These are phyloP conservation scores for Pythium utonaiense DNA, from an alignment of 352 stramenopile genomes.

Conservation along the genomic window DNA sequence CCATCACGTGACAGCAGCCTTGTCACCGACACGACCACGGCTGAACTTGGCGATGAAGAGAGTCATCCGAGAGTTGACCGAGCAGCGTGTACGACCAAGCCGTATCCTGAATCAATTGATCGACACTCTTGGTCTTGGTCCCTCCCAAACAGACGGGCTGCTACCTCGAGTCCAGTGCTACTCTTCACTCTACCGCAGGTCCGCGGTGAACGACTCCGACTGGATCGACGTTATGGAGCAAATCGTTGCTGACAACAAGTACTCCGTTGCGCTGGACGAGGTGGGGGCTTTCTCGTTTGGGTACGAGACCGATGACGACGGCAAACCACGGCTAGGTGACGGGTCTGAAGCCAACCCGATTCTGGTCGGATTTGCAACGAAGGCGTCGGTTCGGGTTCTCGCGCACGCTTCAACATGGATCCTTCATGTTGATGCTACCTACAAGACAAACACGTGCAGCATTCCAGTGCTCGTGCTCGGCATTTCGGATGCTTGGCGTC, in stretches of 20 bases:
- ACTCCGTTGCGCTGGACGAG: not conserved
- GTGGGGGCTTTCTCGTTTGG: not conserved
- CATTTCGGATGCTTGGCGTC: constrained; percentile 16
- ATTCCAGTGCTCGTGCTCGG: constrained; percentile 24
- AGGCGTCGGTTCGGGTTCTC: not conserved
- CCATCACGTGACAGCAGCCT: not conserved
- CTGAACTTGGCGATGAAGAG: constrained; percentile 1
- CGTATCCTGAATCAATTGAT: constrained; percentile 6
- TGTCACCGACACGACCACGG: not conserved
- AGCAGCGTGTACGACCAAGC: not conserved
- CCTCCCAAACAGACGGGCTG: not conserved
- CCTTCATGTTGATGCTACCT: constrained; percentile 23
- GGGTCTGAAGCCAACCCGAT: not conserved
- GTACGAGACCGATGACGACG: not conserved
- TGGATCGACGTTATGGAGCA: not conserved
- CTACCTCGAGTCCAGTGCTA: not conserved
- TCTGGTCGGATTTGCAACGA: not conserved
- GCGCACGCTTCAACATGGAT: not conserved
- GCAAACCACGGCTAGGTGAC: not conserved
- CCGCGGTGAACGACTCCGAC: not conserved
- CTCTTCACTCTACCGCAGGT: not conserved
- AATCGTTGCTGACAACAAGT: not conserved
- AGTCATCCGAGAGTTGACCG: not conserved
- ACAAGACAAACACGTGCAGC: constrained; percentile 19
- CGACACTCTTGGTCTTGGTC: not conserved